Conservation (phyloP, 805 yeast genomes). For the Myxozyma vanderwaltii region DNA sequence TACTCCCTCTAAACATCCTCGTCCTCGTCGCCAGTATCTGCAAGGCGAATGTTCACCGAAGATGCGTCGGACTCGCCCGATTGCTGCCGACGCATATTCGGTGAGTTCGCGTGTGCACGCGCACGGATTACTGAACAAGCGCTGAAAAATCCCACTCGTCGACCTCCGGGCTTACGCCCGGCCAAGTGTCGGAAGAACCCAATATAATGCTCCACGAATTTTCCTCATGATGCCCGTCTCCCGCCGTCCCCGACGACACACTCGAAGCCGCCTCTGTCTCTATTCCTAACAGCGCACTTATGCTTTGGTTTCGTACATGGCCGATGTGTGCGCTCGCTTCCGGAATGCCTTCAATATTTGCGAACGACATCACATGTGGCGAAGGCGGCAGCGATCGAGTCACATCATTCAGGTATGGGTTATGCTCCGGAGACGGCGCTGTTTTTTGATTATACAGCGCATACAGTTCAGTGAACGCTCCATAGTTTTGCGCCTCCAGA, state of each 20-base stretch:
- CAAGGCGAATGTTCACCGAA: no score
- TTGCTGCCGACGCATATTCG: no score
- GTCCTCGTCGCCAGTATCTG: no score
- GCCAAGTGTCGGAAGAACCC: slow-evolving; percentile 1
- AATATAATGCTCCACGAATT: slow-evolving; percentile 3
- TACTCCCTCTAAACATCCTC: neutral
- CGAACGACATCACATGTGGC: neutral
- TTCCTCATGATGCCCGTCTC: neutral
- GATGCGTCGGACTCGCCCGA: no score
- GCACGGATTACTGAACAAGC: neutral
- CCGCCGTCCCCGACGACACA: neutral
- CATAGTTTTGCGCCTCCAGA: neutral
- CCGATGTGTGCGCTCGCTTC: neutral
- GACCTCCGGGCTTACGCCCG: neutral
- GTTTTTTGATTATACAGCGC: neutral
- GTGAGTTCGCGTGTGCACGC: no score
- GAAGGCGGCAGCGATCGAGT: neutral
- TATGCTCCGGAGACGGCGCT: neutral
- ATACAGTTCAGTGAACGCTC: neutral
- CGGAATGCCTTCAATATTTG: neutral
- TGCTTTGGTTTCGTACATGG: neutral
- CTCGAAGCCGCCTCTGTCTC: neutral
- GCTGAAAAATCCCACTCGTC: slow-evolving; percentile 1
- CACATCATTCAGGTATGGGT: neutral
- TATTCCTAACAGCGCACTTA: neutral